Conservation (phyloP, 345 rosid genomes). For the Bruguiera gymnorhiza region DNA sequence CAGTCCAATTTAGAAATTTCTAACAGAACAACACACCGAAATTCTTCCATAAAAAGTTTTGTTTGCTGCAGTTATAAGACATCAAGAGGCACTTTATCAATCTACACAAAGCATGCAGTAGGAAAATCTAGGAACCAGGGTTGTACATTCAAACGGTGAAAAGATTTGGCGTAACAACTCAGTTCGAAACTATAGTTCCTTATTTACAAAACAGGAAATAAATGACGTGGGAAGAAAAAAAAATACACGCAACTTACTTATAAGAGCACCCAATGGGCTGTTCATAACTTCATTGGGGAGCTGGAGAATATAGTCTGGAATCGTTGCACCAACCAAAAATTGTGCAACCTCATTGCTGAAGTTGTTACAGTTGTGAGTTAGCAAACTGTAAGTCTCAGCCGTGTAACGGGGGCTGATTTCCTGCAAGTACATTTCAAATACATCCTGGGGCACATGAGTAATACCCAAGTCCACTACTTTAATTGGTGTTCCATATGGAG, state of each 20-base stretch:
- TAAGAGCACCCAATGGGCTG: slow-evolving; percentile 92
- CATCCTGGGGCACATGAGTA: slow-evolving; percentile 80
- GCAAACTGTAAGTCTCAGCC: slow-evolving; percentile 71
- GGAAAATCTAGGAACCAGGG: background rate
- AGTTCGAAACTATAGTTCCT: background rate
- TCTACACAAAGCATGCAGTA: too few relatives aligned
- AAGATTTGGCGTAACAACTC: background rate
- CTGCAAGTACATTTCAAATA: slow-evolving; percentile 80
- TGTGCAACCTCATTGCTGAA: slow-evolving; percentile 88
- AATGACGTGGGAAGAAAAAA: background rate
- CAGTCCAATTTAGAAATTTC: background rate
- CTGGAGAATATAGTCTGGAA: slow-evolving; percentile 83
- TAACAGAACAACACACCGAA: background rate
- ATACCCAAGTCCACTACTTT: slow-evolving; percentile 70
- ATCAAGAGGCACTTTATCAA: too few relatives aligned
- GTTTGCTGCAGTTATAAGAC: background rate
- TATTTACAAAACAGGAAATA: background rate
- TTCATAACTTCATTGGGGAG: slow-evolving; percentile 82
- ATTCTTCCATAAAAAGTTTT: background rate
- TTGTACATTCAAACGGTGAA: background rate
- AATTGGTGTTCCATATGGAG: slow-evolving; percentile 75
- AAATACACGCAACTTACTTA: slow-evolving; percentile 51
- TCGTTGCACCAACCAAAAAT: slow-evolving; percentile 73
- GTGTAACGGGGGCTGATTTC: slow-evolving; percentile 89
- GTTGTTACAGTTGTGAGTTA: slow-evolving; percentile 89